A percentile compares a stretch with the other conserved stretches of the same genome.
Evolutionary conservation across 2,329 filamentous ascomycete species (phyloP).

Genomic region (Lanzia echinophila): DNA sequence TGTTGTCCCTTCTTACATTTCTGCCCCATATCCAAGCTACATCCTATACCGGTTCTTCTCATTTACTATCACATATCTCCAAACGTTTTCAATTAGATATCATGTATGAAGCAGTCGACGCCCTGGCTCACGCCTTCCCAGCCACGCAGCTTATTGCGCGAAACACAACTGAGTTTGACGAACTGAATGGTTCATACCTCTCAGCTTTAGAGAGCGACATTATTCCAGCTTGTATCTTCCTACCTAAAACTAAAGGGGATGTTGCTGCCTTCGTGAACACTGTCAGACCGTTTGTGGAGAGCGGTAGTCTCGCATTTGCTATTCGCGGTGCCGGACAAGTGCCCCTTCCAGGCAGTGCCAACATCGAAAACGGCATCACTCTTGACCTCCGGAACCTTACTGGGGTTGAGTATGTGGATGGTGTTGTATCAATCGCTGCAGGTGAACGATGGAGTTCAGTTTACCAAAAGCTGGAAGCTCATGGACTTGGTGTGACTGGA

Average conservation of each 20-base stretch:
- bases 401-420: neutral
- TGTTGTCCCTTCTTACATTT: neutral
- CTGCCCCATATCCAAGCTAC: neutral
- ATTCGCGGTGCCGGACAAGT: neutral
- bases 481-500: neutral
- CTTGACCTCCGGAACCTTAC: slow-evolving; percentile 3
- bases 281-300: neutral
- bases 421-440: neutral
- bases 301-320: neutral
- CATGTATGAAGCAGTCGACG: neutral
- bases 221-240: neutral
- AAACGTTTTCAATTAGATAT: neutral
- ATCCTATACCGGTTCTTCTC: neutral
- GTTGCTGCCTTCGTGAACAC: neutral
- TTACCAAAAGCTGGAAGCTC: neutral
- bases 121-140: neutral
- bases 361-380: slow-evolving; percentile 5
- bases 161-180: slow-evolving; percentile 1
- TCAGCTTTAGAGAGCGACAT: neutral
- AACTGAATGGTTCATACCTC: slow-evolving; percentile 3
- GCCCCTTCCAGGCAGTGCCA: neutral
- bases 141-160: neutral
- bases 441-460: slow-evolving; percentile 1
- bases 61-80: neutral
- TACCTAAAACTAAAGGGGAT: neutral